Base-by-base conservation (phyloP, 352 stramenopile species). In the Phytophthora hibernalis region DNA sequence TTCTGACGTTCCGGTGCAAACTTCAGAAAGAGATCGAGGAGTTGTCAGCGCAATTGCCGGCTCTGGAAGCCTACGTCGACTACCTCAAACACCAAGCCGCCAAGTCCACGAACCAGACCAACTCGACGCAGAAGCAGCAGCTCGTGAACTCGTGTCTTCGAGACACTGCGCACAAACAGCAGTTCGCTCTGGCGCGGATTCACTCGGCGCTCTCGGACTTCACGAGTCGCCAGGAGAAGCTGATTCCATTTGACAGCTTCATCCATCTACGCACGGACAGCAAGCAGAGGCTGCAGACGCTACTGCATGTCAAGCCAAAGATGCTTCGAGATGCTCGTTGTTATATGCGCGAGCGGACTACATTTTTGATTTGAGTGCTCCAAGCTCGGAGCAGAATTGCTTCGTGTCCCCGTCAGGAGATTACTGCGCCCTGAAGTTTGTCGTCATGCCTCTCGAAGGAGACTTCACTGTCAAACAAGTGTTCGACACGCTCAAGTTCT, bases 1-100 rank as follows among this genome's bases (percentile, higher is more conserved):
- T 33, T 40, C 24, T 74, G 30, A 65, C 43, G 10, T 54, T 58
- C 20, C 31, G 61, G 40, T 66, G 42, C 33, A 57, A 56, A 54
- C 45, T 57, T 51, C 64, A 73, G 70, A 72, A 77, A 54, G 70
- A 72, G 54, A 77, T 74, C 21, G 65, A 77, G 30, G 52, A 52
- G 10, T 37, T 77, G 8, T 44, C 35, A 18, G 50, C 43, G 20
- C 59, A 77, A 38, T 50, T 77, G 12, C 70, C 65, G 9, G 53
- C 50, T 20, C 70, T 77, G 9, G 70, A 77, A 37, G 70, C 65
- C 9, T 72, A 74, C 47, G 70, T 74, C 5, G 70, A 77, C 61
- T 74, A 69, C 40, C 70, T 77, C 42, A 74, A 77, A 47, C 70
- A 77, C 59, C 54, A 77, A 20, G 70, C 65, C 7, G 70, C 60